Evolutionary conservation across 768 basidiomycete genomes (phyloP).

Genomic region (Leccinum uliginosum): DNA sequence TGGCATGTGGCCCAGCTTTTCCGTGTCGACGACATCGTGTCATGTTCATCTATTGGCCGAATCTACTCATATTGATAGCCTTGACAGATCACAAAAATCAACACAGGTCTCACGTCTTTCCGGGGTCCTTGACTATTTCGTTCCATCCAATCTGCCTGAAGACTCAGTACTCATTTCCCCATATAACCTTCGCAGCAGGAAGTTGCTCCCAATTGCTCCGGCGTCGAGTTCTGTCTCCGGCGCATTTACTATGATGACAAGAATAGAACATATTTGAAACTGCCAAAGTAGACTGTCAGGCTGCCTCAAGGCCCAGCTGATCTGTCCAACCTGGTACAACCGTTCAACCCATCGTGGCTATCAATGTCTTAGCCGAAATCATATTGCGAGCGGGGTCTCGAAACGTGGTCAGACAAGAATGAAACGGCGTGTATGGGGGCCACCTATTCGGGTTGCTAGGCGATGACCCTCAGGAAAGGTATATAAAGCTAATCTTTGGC

Average conservation of each 20-base stretch:
- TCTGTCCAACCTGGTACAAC: not conserved
- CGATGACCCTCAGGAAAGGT: not conserved
- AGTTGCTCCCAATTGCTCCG: not conserved
- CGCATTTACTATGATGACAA: not conserved
- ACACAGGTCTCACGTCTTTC: not conserved
- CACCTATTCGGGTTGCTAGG: not conserved
- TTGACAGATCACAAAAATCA: not conserved
- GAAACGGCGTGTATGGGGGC: not conserved
- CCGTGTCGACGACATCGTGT: too few relatives aligned
- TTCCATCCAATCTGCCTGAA: not conserved
- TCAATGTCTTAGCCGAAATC: conserved; percentile 18
- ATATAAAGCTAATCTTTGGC: not conserved
- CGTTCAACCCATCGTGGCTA: conserved; percentile 10
- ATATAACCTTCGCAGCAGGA: not conserved
- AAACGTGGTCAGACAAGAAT: conserved; percentile 7
- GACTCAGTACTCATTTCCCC: not conserved
- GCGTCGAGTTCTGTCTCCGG: not conserved
- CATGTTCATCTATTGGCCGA: too few relatives aligned
- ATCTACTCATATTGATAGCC: not conserved
- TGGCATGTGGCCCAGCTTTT: not conserved
- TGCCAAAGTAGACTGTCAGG: conserved; percentile 6
- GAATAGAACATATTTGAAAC: conserved; percentile 4
- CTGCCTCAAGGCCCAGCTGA: too few relatives aligned
- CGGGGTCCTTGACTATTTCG: not conserved
- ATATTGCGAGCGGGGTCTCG: conserved; percentile 3